These are phyloP conservation scores for Leptographium lundbergii DNA, from an alignment of 2,329 filamentous ascomycete species.

Conservation along the genomic window DNA sequence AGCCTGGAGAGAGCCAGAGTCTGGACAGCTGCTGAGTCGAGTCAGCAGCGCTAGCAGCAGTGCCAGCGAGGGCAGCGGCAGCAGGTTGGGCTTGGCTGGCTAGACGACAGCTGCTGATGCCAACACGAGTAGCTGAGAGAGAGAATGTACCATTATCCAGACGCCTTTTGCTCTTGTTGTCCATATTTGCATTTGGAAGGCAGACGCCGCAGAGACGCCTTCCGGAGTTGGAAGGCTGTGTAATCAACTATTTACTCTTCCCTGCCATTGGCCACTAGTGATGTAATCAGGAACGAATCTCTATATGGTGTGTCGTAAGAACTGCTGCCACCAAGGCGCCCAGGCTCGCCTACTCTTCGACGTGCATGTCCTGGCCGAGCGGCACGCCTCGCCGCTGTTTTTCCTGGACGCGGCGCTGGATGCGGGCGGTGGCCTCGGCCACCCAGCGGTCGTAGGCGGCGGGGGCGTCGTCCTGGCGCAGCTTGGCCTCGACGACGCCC, in stretches of 20 bases:
- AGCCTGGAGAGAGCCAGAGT: conserved; percentile 36
- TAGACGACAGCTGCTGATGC: neutral
- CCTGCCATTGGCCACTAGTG: too few species aligned
- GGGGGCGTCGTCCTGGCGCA: conserved; percentile 33
- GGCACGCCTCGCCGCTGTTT: conserved; percentile 15
- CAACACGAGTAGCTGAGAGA: neutral
- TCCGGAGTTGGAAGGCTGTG: too few species aligned
- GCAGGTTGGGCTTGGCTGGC: too few species aligned
- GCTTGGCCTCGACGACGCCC: conserved; percentile 65
- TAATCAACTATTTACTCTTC: too few species aligned
- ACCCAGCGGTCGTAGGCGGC: conserved; percentile 61
- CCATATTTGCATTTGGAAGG: too few species aligned
- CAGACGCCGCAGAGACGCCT: too few species aligned
- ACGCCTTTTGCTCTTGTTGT: too few species aligned
- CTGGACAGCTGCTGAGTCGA: conserved; percentile 25
- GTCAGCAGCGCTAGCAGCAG: neutral
- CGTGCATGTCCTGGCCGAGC: conserved; percentile 17
- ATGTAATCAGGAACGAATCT: neutral
- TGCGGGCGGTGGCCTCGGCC: conserved; percentile 35
- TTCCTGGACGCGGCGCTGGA: conserved; percentile 20
- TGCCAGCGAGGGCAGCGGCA: neutral
- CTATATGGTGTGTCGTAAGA: neutral
- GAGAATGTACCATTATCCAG: neutral
- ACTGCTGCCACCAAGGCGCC: neutral
- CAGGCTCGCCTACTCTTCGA: conserved; percentile 13